A percentile compares a stretch with the other conserved stretches of the same genome.
Conservation (phyloP, 2,329 filamentous ascomycete species). For the Aspergillus sergii region DNA sequence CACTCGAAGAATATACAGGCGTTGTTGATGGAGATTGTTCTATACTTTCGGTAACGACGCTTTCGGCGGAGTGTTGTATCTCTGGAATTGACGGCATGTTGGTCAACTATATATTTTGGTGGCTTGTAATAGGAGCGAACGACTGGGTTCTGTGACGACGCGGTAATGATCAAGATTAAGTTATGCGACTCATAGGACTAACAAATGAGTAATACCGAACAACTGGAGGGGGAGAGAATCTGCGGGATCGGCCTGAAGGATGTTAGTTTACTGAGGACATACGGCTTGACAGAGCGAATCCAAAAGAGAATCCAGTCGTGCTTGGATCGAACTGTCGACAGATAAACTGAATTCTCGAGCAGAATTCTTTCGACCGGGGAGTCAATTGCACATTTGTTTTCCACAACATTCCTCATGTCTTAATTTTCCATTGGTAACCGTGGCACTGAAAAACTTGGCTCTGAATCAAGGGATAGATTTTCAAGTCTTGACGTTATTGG, state of each 20-base stretch:
- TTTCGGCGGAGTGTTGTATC: not conserved
- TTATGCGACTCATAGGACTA: not conserved
- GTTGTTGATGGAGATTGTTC: not conserved
- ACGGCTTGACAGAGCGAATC: not conserved
- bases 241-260: not conserved
- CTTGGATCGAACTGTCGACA: not conserved
- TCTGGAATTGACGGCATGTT: not conserved
- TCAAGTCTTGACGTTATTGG: not conserved
- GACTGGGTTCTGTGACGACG: not conserved
- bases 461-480: slow-evolving; percentile 14
- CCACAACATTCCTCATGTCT: slow-evolving; percentile 1
- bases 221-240: not conserved
- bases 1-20: not conserved
- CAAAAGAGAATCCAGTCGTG: not conserved
- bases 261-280: not conserved
- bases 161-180: not conserved
- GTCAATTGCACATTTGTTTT: not conserved
- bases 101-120: not conserved
- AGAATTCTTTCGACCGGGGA: not conserved
- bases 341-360: not conserved
- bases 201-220: not conserved
- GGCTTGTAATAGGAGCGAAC: not conserved
- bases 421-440: not conserved
- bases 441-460: slow-evolving; percentile 1
- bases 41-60: not conserved